Evolutionary conservation across 2,329 filamentous ascomycete genomes (phyloP), one percentile per base, ranked within the genome.

Genomic region (Epichloe aotearoae): DNA sequence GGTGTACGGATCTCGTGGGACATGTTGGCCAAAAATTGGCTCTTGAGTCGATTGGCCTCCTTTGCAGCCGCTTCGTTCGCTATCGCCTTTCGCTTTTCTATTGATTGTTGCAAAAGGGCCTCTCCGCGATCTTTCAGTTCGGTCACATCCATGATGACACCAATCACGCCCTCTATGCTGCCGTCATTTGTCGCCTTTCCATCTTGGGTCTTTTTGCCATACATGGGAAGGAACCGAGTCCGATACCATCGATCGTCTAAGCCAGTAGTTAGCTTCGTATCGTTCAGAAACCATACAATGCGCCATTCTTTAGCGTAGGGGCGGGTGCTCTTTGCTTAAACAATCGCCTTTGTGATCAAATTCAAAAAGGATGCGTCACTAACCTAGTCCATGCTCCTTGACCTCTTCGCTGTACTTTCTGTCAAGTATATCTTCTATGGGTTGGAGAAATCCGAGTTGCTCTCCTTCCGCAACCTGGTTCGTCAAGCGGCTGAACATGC

Each of bases 1-100:
- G 86, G 86, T 0, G 83, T 88, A 42, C 83, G 74, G 46, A 88
- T 87, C 61, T 88, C 84, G 61, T 88, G 84, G n/a, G 81, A 85
- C 84, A 88, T 88, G 65, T 88, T 88, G 14, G 84, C 84, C 5
- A 88, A 68, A 58, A 90, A 90, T 56, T 87, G 84, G 57, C 81
- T 86, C 69, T 91, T 93, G 61, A 91, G 75, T 50, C 84, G 76
- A 59, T 82, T 88, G 2, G 86, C 86, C 64, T 90, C 86, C 61
- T 87, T 89, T 1, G 86, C 86, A 15, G 86, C 85, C 7, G 80
- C 79, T 60, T 87, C 85, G 55, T 88, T 88, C 5, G 85, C 84
- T 53, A 88, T 69, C 1, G 88, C 73, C 52, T 79, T 78, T 14
- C 78, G 73, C 58, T 88, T 90, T 58, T 88, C 84, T 56, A 76